These are phyloP conservation scores for Eremochloa ophiuroides DNA, from an alignment of 176 grass and related monocot species.

Conservation along the genomic window DNA sequence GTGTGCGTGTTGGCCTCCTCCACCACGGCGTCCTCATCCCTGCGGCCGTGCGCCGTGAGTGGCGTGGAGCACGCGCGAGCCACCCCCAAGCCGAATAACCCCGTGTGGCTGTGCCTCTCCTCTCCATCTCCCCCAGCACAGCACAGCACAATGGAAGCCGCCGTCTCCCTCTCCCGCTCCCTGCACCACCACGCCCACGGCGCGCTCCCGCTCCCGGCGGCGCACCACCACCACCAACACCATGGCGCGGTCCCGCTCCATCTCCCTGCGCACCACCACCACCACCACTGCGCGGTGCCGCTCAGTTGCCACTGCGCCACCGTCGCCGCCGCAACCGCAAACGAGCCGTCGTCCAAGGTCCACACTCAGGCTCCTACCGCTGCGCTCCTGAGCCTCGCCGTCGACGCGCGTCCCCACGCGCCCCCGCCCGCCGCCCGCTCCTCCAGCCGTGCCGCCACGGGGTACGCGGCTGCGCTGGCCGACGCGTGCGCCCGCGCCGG, in stretches of 20 bases:
- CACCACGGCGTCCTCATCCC: background rate
- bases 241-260: background rate
- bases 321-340: background rate
- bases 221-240: background rate
- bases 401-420: background rate
- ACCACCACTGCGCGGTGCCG: background rate
- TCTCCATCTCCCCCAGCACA: too few species aligned
- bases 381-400: background rate
- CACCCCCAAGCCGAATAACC: background rate
- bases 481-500: conserved; percentile 31
- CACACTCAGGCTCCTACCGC: background rate
- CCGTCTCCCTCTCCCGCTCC: conserved; percentile 34
- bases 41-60: background rate
- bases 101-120: background rate
- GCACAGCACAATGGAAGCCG: conserved; percentile 23
- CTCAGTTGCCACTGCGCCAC: background rate
- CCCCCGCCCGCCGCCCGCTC: background rate
- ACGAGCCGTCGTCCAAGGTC: background rate
- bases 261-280: background rate
- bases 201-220: conserved; percentile 1
- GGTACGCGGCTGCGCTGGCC: conserved; percentile 39
- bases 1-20: background rate
- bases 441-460: conserved; percentile 37
- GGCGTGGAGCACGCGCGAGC: too few species aligned
- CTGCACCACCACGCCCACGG: conserved; percentile 24